phyloP scores from a whole-genome alignment of 140 eudicot species.

The Ambrosia hybrid region DNA sequence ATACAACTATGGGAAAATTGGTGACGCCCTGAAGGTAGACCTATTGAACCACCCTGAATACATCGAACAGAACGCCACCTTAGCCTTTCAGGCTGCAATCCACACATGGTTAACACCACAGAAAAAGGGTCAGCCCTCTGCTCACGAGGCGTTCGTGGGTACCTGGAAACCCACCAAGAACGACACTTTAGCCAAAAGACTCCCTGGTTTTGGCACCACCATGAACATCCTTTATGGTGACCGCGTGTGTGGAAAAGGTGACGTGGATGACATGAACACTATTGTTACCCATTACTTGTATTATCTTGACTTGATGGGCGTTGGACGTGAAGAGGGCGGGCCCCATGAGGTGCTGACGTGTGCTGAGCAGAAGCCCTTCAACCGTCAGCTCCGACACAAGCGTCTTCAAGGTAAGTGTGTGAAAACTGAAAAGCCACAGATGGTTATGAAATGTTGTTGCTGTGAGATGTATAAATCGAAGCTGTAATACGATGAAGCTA shows the following conservation, averaged over 20 bases:
- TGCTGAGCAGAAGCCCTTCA: slow-evolving; percentile 26
- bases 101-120: slow-evolving; percentile 74
- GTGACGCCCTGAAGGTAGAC: slow-evolving; percentile 72
- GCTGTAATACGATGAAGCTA: slow-evolving; percentile 20
- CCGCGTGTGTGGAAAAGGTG: slow-evolving; percentile 69
- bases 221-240: slow-evolving; percentile 82
- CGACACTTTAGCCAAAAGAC: slow-evolving; percentile 63
- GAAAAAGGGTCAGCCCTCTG: slow-evolving; percentile 67
- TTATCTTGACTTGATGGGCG: slow-evolving; percentile 79
- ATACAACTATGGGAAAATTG: slow-evolving; percentile 70
- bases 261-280: slow-evolving; percentile 61
- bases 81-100: slow-evolving; percentile 86
- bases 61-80: slow-evolving; percentile 82
- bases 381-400: slow-evolving; percentile 33
- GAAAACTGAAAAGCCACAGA: not conserved
- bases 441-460: slow-evolving; percentile 20
- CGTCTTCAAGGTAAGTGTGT: slow-evolving; percentile 32
- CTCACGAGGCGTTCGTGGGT: slow-evolving; percentile 80
- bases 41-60: slow-evolving; percentile 79
- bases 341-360: slow-evolving; percentile 60
- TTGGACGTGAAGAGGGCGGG: slow-evolving; percentile 73
- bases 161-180: slow-evolving; percentile 82
- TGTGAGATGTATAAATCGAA: slow-evolving; percentile 23
- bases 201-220: slow-evolving; percentile 76
- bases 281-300: slow-evolving; percentile 63